Evolutionary conservation across 768 basidiomycete genomes (phyloP).

Genomic region (Serendipita sp.): DNA sequence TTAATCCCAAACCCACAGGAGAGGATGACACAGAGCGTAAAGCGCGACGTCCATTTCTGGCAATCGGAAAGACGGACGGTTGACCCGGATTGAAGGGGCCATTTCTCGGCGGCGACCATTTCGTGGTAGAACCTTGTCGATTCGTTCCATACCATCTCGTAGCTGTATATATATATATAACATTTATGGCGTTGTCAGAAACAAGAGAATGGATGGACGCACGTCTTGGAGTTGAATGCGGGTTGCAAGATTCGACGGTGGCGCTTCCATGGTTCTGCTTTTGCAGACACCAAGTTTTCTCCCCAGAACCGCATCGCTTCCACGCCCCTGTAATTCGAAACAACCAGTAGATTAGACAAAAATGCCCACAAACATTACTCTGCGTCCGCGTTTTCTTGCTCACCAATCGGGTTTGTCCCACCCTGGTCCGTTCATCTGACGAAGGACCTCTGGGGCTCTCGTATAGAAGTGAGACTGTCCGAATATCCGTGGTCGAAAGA

Average conservation of each 20-base stretch:
- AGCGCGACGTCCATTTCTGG: neutral
- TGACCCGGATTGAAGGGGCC: neutral
- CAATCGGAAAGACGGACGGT: neutral
- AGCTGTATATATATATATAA: neutral
- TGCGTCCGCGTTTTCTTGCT: too few relatives aligned
- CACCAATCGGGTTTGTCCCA: neutral
- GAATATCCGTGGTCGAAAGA: neutral
- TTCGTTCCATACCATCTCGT: slow-evolving; percentile 5
- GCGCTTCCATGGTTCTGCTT: neutral
- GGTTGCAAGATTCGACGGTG: neutral
- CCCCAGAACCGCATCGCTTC: neutral
- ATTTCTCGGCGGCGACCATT: slow-evolving; percentile 8
- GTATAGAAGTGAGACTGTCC: neutral
- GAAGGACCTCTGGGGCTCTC: neutral
- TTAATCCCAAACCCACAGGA: slow-evolving; percentile 10
- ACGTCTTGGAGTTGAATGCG: neutral
- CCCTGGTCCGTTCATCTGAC: neutral
- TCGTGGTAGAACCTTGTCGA: slow-evolving; percentile 5
- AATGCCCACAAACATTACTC: too few relatives aligned
- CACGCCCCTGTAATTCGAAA: neutral
- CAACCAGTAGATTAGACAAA: too few relatives aligned
- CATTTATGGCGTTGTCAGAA: neutral
- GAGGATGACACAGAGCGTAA: slow-evolving; percentile 8
- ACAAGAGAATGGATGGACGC: neutral
- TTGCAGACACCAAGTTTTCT: neutral